Percentiles rank a stretch among this genome's conserved stretches.
phyloP scores from a whole-genome alignment of 805 yeast species.

The Priceomyces haplophilus region DNA sequence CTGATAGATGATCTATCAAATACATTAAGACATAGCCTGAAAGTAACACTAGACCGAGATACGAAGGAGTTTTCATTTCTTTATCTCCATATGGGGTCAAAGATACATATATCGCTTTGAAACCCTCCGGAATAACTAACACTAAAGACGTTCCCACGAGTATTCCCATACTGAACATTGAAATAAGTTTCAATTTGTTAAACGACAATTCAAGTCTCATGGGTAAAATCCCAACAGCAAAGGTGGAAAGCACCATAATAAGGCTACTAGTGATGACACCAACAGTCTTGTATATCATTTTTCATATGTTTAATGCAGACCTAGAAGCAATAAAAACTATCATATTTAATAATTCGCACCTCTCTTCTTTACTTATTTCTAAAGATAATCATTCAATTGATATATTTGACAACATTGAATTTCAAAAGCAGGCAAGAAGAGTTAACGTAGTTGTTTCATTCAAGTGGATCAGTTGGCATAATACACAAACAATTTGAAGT shows the following conservation, averaged over 20 bases:
- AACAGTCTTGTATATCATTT: background rate
- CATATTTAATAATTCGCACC: no score
- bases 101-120: conserved; percentile 38
- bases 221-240: conserved; percentile 18
- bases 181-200: conserved; percentile 30
- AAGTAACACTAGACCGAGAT: conserved; percentile 48
- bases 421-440: no score
- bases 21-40: conserved; percentile 56
- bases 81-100: conserved; percentile 5
- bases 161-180: conserved; percentile 58
- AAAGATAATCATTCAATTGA: no score
- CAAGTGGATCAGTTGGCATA: no score
- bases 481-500: no score
- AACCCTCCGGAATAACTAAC: conserved; percentile 66
- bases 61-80: conserved; percentile 17
- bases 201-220: conserved; percentile 10
- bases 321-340: no score
- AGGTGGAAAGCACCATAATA: conserved; percentile 19
- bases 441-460: no score
- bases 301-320: background rate
- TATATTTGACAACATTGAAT: no score
- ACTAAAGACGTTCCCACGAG: conserved; percentile 58
- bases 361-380: no score
- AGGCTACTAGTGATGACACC: conserved; percentile 4
- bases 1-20: conserved; percentile 40